Conservation (phyloP, 2,329 filamentous ascomycete species). For the Monosporascus sp. region DNA sequence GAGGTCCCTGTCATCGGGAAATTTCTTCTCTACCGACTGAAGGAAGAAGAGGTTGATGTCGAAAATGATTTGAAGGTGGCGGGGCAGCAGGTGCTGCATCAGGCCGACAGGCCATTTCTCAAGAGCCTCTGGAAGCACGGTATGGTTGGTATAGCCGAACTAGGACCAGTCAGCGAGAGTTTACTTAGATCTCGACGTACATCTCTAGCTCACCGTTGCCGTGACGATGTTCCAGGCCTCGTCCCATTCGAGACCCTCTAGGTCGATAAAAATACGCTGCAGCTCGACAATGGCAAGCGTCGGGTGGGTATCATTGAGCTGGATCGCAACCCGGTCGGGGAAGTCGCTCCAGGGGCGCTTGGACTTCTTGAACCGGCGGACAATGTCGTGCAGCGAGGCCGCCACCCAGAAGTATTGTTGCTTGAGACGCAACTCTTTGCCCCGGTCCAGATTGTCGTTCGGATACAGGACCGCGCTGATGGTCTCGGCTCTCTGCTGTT, state of each 20-base stretch:
- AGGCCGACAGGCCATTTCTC: constrained; percentile 98
- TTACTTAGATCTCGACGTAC: constrained; percentile 5
- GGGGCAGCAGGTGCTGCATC: constrained; percentile 85
- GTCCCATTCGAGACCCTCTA: constrained; percentile 90
- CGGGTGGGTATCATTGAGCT: constrained; percentile 96
- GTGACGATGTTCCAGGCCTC: constrained; percentile 80
- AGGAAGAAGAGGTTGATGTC: constrained; percentile 96
- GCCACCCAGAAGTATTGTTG: constrained; percentile 99
- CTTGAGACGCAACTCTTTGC: constrained; percentile 95
- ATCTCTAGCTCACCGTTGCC: constrained; percentile 48
- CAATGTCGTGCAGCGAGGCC: constrained; percentile 91
- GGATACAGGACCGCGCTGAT: constrained; percentile 97
- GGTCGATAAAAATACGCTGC: constrained; percentile 83
- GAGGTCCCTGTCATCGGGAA: constrained; percentile 84
- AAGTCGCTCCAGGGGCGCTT: constrained; percentile 89
- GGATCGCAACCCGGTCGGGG: constrained; percentile 90
- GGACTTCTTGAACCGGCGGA: constrained; percentile 96
- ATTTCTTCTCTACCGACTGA: constrained; percentile 81
- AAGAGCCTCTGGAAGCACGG: constrained; percentile 89
- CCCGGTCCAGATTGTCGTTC: constrained; percentile 93
- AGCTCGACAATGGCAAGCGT: constrained; percentile 94
- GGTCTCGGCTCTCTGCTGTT: constrained; percentile 97
- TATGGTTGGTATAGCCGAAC: constrained; percentile 99
- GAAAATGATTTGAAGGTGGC: constrained; percentile 95
- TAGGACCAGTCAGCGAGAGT: constrained; percentile 17